Base-by-base conservation (phyloP, 495 filamentous ascomycete genomes). In the Penicillium paxilli region DNA sequence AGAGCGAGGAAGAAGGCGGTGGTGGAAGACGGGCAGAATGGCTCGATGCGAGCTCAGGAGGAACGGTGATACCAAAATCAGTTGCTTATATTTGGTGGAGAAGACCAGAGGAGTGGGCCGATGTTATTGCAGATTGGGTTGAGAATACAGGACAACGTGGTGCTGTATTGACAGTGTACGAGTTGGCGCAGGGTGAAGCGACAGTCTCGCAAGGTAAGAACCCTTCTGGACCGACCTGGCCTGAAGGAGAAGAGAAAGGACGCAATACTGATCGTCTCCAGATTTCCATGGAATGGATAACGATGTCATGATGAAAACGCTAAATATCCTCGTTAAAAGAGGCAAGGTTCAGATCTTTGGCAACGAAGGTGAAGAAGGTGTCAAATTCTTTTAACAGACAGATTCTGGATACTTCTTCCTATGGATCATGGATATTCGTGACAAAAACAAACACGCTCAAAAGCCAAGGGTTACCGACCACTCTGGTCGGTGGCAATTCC, bases 321-420 rank as follows among this genome's bases (percentile, higher is more conserved):
- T 98, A 16, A 77, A 78, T 52, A 77, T 90, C 48, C 75, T 96
- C 21, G 91, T 96, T 21, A 96, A 92, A 77, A 78, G 87, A 30
- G 92, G 92, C 55, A 95, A 88, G 71, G 92, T 94, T 20, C 92
- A 97, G 72, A 83, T 98, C 11, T 97, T 98, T 77, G 93, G 93
- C 17, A 70, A 60, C 32, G 92, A 92, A 56, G 93, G 93, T 58
- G 84, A 88, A 52, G 83, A 85, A 64, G 94, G 94, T 48, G 90
- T 97, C 53, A 98, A 98, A 74, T 98, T 98, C 76, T 97, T 97
- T 67, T 98, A 76, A 76, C 54, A 4, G 20, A 17, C 20, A 42
- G 10, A 40, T 42, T 33, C 28, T 38, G 7, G 23, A 44, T 28
- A 28, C 44, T 21, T 19, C 17, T 25, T 40, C 38, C 38, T 41